A percentile compares a stretch with the other conserved stretches of the same genome.
Conservation (phyloP, 257 asterid genomes). For the Solanum chiquidenum region DNA sequence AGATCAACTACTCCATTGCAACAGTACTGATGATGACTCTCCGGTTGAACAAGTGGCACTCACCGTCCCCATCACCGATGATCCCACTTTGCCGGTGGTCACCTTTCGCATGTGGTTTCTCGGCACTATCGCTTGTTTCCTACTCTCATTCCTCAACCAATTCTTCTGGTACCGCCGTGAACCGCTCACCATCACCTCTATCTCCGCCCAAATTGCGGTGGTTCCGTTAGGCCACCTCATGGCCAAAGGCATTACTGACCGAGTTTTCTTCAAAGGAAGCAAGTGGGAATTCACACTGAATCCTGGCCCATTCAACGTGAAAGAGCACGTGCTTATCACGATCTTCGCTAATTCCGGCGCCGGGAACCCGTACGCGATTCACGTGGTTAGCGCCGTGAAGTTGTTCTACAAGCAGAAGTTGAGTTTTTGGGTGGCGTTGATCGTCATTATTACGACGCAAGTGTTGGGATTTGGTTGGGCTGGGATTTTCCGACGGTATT, state of each 20-base stretch:
- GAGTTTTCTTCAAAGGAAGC: conserved; percentile 51
- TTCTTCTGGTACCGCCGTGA: conserved; percentile 90
- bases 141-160: conserved; percentile 84
- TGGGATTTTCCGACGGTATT: conserved; percentile 64
- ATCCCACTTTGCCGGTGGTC: conserved; percentile 46
- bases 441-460: conserved; percentile 74
- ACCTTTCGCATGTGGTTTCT: conserved; percentile 78
- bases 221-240: conserved; percentile 82
- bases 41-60: conserved; percentile 73
- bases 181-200: conserved; percentile 66
- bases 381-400: conserved; percentile 75
- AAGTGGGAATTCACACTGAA: conserved; percentile 62
- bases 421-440: conserved; percentile 73
- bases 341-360: conserved; percentile 87
- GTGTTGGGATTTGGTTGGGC: conserved; percentile 89
- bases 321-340: conserved; percentile 86
- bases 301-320: conserved; percentile 67
- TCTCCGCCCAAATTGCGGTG: conserved; percentile 88
- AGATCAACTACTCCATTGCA: background rate
- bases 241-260: conserved; percentile 43
- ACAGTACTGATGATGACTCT: conserved; percentile 21
- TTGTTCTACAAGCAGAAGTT: conserved; percentile 47
- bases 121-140: conserved; percentile 52
- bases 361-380: conserved; percentile 75
- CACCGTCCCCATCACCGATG: conserved; percentile 73